Base-by-base conservation (phyloP, 768 basidiomycete genomes). In the Pholiota microspora region DNA sequence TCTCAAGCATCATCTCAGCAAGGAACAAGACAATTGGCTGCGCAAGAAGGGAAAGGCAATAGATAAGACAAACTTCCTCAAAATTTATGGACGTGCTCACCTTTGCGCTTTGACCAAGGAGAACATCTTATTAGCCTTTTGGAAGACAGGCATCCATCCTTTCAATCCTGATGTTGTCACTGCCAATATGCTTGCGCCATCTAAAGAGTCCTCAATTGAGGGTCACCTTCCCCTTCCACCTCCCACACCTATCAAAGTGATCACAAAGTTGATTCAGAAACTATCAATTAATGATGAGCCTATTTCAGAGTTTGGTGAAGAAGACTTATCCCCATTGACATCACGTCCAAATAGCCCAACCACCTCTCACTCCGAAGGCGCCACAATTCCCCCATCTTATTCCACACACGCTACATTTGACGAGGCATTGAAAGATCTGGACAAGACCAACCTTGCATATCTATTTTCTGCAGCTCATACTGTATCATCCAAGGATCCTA, bases 101-200 rank as follows among this genome's bases (percentile, higher is more conserved):
- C 8, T 60, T 1, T 23, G 54, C 0, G 65, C 69, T 13, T 59
- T 78, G 29, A 74, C 70, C 0, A 24, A 45, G 3, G 61, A 60
- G 7, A 70, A 62, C 23, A 72, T 80, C 56, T 53, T 61, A 23
- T 49, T 68, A 1, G 71, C 76, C 10, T 79, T 79, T 56, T 23
- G 57, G 27, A 67, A 64, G 42, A 78, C 75, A 18, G 76, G 77
- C 1, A 59, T 78, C 2, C 59, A 60, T 40, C 75, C 77, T 42
- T 71, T 73, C 51, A 63, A 76, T 54, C 69, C 62, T 7, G 49
- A 57, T 29, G 63, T 72, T 4, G 61, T 79, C 10, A 64, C 71
- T 4, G 40, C 45, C 7, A 58, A 63, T 16, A 68, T 68, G 66
- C 65, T 77, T 63, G 70, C 67, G 6, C 73, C 75, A 15, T 73